Conservation (phyloP, 768 basidiomycete genomes). For the Mycena alexandri region DNA sequence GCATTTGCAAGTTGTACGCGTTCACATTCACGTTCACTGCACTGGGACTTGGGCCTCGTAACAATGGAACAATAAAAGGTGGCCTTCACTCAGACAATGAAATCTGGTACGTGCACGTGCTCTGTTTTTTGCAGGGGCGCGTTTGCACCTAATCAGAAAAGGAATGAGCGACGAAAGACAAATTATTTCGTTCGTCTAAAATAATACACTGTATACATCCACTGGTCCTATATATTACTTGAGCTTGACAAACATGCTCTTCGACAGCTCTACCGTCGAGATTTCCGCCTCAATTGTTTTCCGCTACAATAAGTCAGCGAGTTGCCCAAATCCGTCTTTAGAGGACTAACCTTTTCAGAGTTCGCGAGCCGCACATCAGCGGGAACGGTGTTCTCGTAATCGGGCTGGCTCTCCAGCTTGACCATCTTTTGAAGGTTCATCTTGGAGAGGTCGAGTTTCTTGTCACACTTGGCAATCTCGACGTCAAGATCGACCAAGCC, state of each 20-base stretch:
- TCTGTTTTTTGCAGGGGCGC: no score
- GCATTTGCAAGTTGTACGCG: no score
- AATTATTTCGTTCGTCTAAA: not conserved
- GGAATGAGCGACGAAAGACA: no score
- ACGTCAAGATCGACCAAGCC: constrained; percentile 90
- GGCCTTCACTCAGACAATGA: no score
- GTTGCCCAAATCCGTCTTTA: not conserved
- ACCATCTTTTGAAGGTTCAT: constrained; percentile 81
- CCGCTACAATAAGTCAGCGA: constrained; percentile 57
- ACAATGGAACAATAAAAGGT: no score
- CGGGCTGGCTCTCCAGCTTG: constrained; percentile 78
- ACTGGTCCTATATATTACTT: constrained; percentile 51
- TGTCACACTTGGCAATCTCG: constrained; percentile 91
- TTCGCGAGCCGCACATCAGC: constrained; percentile 80
- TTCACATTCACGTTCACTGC: no score
- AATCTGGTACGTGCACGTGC: no score
- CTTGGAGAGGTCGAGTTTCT: constrained; percentile 84
- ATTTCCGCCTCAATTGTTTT: constrained; percentile 87
- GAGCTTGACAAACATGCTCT: constrained; percentile 80
- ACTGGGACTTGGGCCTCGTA: no score
- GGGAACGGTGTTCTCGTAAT: constrained; percentile 87
- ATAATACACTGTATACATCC: constrained; percentile 22
- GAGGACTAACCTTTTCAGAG: constrained; percentile 81
- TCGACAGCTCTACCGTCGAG: constrained; percentile 75
- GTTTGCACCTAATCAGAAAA: no score